phyloP scores from a whole-genome alignment of 371 early-diverging fungal species.

The Haplosporangium sp. region DNA sequence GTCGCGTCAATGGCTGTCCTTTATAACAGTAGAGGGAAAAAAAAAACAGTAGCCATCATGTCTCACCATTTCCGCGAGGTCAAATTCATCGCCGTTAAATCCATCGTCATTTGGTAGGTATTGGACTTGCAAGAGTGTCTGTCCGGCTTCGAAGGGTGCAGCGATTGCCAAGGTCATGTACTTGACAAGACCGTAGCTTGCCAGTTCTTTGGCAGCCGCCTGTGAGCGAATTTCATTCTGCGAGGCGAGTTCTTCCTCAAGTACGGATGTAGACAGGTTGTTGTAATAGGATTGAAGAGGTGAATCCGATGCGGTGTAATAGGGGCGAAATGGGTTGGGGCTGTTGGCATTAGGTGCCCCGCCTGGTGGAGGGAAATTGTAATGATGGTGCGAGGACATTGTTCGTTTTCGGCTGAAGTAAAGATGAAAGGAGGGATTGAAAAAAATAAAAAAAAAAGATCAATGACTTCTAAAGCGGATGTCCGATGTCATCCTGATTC shows the following conservation, averaged over 20 bases:
- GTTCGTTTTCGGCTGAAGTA: not conserved
- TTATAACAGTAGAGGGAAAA: not conserved
- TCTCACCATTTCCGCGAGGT: slow-evolving; percentile 43
- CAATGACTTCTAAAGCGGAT: not conserved
- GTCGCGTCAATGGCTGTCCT: not conserved
- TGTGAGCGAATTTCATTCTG: slow-evolving; percentile 51
- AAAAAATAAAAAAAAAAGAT: not conserved
- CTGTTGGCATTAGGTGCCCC: slow-evolving; percentile 54
- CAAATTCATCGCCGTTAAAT: slow-evolving; percentile 48
- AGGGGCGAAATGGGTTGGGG: slow-evolving; percentile 56
- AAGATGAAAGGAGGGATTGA: slow-evolving; percentile 5
- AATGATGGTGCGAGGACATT: slow-evolving; percentile 21
- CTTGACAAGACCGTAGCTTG: slow-evolving; percentile 75
- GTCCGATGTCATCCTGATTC: slow-evolving; percentile 2
- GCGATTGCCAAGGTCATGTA: slow-evolving; percentile 75
- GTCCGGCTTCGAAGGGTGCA: slow-evolving; percentile 83
- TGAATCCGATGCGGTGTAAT: slow-evolving; percentile 50
- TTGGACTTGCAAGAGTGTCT: slow-evolving; percentile 87
- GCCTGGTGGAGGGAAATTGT: slow-evolving; percentile 49
- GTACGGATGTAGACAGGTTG: slow-evolving; percentile 31
- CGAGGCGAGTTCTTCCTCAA: slow-evolving; percentile 50
- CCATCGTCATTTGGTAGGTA: slow-evolving; percentile 72
- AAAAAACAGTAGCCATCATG: not conserved
- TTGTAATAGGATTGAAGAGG: slow-evolving; percentile 54
- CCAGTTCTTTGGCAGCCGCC: slow-evolving; percentile 60